Base-by-base conservation (phyloP, 2,329 filamentous ascomycete species). In the Immersiporthe knoxdaviesiana region DNA sequence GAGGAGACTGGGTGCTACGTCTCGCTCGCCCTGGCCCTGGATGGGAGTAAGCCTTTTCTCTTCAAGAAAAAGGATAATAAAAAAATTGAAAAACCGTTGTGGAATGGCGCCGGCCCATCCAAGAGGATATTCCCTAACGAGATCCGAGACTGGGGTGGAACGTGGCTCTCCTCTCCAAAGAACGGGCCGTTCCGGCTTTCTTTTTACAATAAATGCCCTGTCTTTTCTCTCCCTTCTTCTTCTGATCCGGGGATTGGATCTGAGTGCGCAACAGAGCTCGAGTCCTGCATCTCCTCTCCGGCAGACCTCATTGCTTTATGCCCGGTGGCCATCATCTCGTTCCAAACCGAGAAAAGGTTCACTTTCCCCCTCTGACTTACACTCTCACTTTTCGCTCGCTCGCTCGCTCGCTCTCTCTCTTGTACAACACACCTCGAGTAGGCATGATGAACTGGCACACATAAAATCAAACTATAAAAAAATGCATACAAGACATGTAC, bases 151-250 rank as follows among this genome's bases (percentile, higher is more conserved):
- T 30, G 52, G 52, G 37, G 44, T 27, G 24, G 37, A 63, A 62
- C 59, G 39, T 44, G 37, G 27, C 37, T 44, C 60, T 47, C 44
- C 44, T 47, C 44, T 47, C 50, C 41, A 12, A 63, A 30, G 4
- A 18, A 63, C 60, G 60, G 60, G 39, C 60, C 60, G 60, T 44
- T 44, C 60, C 60, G 60, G 52, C 52, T 56, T 14, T 14, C 12
- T 63, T 30, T 35, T 50, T 2, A 50, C 30, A 41, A 24, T 63
- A 3, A 41, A 47, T 27, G 27, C 24, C 52, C 52, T 56, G 52
- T 27, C 50, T 14, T 14, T 27, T 54, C 12, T 7, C n/a, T n/a
- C n/a, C 8, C 27, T 56, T 56, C 11, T 39, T 39, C 11, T 39
- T 12, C 11, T 39, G 37, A 24, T 35, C 35, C 35, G 27, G 52